These are phyloP conservation scores for Rhynchosporium agropyri DNA, from an alignment of 2,329 filamentous ascomycete genomes.

Conservation along the genomic window DNA sequence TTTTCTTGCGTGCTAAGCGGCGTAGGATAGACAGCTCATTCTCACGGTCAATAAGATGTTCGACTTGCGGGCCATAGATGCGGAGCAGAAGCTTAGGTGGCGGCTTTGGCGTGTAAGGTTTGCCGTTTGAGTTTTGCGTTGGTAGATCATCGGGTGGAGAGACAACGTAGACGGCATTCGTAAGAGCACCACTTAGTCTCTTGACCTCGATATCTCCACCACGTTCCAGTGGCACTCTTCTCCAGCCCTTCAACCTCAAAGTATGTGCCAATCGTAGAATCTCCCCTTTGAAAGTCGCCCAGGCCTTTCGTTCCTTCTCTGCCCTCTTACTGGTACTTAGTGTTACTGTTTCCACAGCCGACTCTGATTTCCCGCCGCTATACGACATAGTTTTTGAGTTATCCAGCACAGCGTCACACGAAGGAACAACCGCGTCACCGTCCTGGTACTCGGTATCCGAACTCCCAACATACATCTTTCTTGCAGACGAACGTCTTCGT, in stretches of 20 bases:
- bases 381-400: constrained; percentile 89
- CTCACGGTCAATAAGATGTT: constrained; percentile 92
- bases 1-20: constrained; percentile 86
- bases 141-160: constrained; percentile 71
- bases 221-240: constrained; percentile 72
- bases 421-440: constrained; percentile 79
- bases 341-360: constrained; percentile 45
- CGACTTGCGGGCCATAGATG: constrained; percentile 92
- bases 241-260: constrained; percentile 87
- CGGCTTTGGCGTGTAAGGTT: constrained; percentile 33
- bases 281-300: constrained; percentile 88
- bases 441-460: constrained; percentile 88
- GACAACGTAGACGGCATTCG: constrained; percentile 95
- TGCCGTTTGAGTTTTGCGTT: constrained; percentile 46
- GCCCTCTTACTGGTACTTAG: constrained; percentile 50
- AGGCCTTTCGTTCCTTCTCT: constrained; percentile 73
- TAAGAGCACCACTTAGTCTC: constrained; percentile 85
- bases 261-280: constrained; percentile 90
- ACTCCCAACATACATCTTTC: constrained; percentile 52
- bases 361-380: constrained; percentile 53
- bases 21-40: constrained; percentile 85
- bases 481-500: constrained; percentile 29
- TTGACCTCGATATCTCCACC: constrained; percentile 71
- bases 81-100: constrained; percentile 76
- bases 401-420: constrained; percentile 82